These are phyloP conservation scores for Kuraishia capsulata DNA, from an alignment of 805 yeast species.

Conservation along the genomic window DNA sequence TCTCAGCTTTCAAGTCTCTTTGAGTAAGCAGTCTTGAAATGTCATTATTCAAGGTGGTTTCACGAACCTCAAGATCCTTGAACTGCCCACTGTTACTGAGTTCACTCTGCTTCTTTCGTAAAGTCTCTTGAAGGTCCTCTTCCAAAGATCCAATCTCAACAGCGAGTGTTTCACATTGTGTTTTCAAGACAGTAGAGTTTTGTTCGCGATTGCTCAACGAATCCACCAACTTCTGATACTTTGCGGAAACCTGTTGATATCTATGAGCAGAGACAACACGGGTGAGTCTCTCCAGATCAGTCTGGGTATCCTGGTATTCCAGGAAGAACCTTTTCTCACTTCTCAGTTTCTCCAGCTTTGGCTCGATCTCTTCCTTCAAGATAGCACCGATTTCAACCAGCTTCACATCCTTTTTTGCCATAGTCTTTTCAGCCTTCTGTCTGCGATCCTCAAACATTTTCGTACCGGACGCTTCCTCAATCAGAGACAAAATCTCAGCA, in stretches of 20 bases:
- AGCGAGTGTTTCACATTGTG: constrained; percentile 33
- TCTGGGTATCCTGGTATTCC: constrained; percentile 79
- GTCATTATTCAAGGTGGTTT: constrained; percentile 48
- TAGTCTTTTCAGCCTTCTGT: constrained; percentile 84
- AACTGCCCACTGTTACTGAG: constrained; percentile 50
- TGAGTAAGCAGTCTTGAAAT: constrained; percentile 63
- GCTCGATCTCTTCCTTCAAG: constrained; percentile 83
- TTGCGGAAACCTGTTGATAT: constrained; percentile 34
- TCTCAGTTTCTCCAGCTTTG: constrained; percentile 74
- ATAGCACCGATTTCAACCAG: constrained; percentile 67
- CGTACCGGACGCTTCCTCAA: constrained; percentile 98
- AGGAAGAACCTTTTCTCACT: constrained; percentile 74
- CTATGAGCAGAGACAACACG: constrained; percentile 74
- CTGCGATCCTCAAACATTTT: constrained; percentile 90
- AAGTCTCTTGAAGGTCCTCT: constrained; percentile 44
- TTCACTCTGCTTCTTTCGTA: constrained; percentile 47
- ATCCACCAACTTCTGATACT: constrained; percentile 33
- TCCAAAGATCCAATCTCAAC: constrained; percentile 50
- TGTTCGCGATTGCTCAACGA: constrained; percentile 31
- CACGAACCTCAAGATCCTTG: constrained; percentile 49
- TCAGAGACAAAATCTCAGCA: constrained; percentile 74
- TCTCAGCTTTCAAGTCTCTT: constrained; percentile 47
- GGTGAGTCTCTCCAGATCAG: constrained; percentile 67
- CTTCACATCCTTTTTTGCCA: constrained; percentile 84
- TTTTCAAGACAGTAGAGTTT: constrained; percentile 29